A percentile compares a stretch with the other conserved stretches of the same genome.
phyloP scores from a whole-genome alignment of 495 filamentous ascomycete species.

The Penicillium tannophilum region DNA sequence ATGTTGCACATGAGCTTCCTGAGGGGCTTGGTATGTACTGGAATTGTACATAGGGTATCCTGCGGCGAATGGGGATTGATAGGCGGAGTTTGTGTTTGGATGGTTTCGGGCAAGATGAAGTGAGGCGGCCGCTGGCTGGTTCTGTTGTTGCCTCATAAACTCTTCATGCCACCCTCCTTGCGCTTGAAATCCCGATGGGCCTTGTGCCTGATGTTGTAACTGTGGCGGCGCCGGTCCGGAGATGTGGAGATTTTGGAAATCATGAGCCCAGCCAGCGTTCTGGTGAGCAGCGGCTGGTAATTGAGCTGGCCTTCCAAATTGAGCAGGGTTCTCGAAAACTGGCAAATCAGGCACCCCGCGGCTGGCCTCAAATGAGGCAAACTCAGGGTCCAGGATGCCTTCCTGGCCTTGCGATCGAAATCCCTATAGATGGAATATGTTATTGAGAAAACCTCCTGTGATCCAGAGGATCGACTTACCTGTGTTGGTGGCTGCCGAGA shows the following conservation, averaged over 20 bases:
- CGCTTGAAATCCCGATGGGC: constrained; percentile 31
- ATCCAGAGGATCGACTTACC: constrained; percentile 36
- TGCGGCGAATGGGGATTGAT: constrained; percentile 38
- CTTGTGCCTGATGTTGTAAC: constrained; percentile 38
- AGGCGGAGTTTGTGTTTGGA: constrained; percentile 27
- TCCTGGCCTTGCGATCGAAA: constrained; percentile 62
- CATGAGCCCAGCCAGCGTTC: constrained; percentile 45
- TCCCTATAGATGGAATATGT: constrained; percentile 44
- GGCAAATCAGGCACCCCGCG: constrained; percentile 34
- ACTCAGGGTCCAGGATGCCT: constrained; percentile 65
- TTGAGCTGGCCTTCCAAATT: constrained; percentile 16
- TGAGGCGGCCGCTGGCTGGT: constrained; percentile 17
- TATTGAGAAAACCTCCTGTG: background rate
- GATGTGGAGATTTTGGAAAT: constrained; percentile 53
- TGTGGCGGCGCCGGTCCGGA: constrained; percentile 40
- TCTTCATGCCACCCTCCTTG: constrained; percentile 57
- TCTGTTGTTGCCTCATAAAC: constrained; percentile 49
- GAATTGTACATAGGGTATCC: constrained; percentile 28
- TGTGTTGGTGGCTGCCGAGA: constrained; percentile 56
- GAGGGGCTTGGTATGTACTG: constrained; percentile 27
- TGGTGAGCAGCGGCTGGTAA: constrained; percentile 20
- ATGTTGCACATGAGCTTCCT: constrained; percentile 25
- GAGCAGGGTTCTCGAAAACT: constrained; percentile 16
- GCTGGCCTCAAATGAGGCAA: constrained; percentile 69
- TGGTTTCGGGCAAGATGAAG: constrained; percentile 25